phyloP scores from a whole-genome alignment of 257 asterid genomes.

The Vinca minor region DNA sequence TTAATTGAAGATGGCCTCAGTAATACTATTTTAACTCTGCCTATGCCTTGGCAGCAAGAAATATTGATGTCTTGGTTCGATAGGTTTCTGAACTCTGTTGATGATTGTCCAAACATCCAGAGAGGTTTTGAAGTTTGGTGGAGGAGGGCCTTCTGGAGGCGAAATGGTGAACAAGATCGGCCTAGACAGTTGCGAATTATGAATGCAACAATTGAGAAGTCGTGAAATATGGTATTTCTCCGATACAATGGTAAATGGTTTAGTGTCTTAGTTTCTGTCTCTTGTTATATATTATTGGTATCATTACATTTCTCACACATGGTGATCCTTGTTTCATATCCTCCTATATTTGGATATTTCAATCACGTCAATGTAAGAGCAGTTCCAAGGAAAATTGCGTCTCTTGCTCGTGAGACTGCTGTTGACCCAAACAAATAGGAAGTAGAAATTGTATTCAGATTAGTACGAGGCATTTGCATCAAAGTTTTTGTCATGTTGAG shows the following conservation, averaged over 20 bases:
- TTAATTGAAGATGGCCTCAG: slow-evolving; percentile 88
- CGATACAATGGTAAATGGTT: slow-evolving; percentile 1
- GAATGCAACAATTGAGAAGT: slow-evolving; percentile 43
- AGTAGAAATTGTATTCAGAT: too few species aligned
- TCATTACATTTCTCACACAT: background rate
- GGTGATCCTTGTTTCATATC: slow-evolving; percentile 2
- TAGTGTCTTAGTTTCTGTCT: background rate
- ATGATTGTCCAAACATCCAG: slow-evolving; percentile 89
- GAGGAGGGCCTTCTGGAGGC: slow-evolving; percentile 86
- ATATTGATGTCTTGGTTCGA: slow-evolving; percentile 76
- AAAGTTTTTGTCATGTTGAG: too few species aligned
- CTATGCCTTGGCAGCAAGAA: slow-evolving; percentile 77
- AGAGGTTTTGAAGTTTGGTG: slow-evolving; percentile 96
- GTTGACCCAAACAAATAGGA: too few species aligned
- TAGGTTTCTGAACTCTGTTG: slow-evolving; percentile 63
- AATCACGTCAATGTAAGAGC: background rate
- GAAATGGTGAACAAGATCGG: slow-evolving; percentile 45
- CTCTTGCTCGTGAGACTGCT: background rate
- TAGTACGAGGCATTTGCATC: too few species aligned
- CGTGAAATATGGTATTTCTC: slow-evolving; percentile 18
- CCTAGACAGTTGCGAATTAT: slow-evolving; percentile 47
- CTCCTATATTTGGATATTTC: background rate
- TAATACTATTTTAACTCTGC: slow-evolving; percentile 75
- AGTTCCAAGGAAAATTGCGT: background rate
- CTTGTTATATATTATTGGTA: slow-evolving; percentile 2